Base-by-base conservation (phyloP, 768 basidiomycete species). In the Stropharia rugosoannulata region DNA sequence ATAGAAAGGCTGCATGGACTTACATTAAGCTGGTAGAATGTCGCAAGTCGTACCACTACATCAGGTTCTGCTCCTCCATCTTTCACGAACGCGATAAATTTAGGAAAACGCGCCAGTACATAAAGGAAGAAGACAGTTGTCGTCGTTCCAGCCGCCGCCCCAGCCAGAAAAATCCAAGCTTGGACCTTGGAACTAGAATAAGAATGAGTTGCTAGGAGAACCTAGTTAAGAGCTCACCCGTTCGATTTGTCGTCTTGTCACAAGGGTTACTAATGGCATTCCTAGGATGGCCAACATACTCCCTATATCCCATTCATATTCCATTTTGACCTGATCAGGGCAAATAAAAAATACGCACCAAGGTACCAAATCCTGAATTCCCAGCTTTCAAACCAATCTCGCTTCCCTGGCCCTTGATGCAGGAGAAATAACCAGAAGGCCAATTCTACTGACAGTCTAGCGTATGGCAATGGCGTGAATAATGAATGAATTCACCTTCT, bases 351-450 rank as follows among this genome's bases (percentile, higher is more conserved):
- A 29, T 15, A 71, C 77, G 32, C 66, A 89, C 89, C 86, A 43
- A 82, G 65, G 54, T 78, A 83, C 91, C 91, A 93, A 15, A 81
- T 65, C 42, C 78, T 78, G 67, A 86, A 93, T 68, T 93, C 90
- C 81, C 83, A 84, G 66, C 89, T 89, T 19, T 81, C 73, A 68
- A 93, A 93, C 91, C 91, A 93, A 32, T 83, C 75, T 3, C 85
- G 81, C 64, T 85, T 82, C 42, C 75, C 71, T 0, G 87, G 86
- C 3, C 87, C 86, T 70, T 92, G 90, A 59, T 90, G 82, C 29
- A 91, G 78, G 18, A 93, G 79, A 68, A 93, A 93, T 27, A 93
- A 64, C 91, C 91, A 93, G 64, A 92, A 93, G 0, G 85, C 76
- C 12, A 93, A 77, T 66, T 91, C 90, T 90, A 66, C 11, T 45